A percentile compares a stretch with the other conserved stretches of the same genome.
These are phyloP conservation scores for Chrysoporthe austroafricana DNA, from an alignment of 2,329 filamentous ascomycete species.

Conservation along the genomic window DNA sequence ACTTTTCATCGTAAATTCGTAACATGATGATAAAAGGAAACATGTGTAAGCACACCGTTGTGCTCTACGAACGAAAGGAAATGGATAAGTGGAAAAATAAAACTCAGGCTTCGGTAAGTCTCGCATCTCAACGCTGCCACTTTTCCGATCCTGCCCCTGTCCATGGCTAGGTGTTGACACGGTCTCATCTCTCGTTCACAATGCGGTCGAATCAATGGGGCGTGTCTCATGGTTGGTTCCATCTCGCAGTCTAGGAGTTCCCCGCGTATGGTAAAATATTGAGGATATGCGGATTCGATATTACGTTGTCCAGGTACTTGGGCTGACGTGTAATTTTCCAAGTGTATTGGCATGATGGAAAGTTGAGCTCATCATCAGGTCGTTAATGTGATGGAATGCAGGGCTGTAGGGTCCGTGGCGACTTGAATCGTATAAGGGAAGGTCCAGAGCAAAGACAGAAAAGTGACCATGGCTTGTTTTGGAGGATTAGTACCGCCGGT, in stretches of 20 bases:
- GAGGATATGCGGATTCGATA: too few species aligned
- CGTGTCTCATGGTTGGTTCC: neutral
- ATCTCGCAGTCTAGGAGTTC: neutral
- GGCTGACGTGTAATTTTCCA: neutral
- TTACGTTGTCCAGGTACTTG: too few species aligned
- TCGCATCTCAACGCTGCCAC: neutral
- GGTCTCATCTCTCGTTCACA: neutral
- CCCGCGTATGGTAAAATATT: neutral
- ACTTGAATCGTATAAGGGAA: too few species aligned
- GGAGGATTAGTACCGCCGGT: constrained; percentile 21
- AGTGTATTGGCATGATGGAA: neutral
- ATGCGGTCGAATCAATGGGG: neutral
- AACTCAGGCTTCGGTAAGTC: neutral
- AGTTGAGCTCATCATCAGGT: neutral
- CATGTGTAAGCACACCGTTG: neutral
- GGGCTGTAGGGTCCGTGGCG: too few species aligned
- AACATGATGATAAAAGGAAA: neutral
- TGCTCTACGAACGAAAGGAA: neutral
- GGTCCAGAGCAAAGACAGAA: neutral
- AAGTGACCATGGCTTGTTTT: neutral
- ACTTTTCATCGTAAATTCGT: constrained; percentile 13
- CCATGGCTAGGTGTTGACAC: neutral
- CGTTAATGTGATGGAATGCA: neutral
- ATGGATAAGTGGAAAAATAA: neutral
- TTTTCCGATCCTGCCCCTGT: neutral